A percentile compares a stretch with the other conserved stretches of the same genome.
Evolutionary conservation across 345 rosid species (phyloP).

Genomic region (Eucalyptus regnans): DNA sequence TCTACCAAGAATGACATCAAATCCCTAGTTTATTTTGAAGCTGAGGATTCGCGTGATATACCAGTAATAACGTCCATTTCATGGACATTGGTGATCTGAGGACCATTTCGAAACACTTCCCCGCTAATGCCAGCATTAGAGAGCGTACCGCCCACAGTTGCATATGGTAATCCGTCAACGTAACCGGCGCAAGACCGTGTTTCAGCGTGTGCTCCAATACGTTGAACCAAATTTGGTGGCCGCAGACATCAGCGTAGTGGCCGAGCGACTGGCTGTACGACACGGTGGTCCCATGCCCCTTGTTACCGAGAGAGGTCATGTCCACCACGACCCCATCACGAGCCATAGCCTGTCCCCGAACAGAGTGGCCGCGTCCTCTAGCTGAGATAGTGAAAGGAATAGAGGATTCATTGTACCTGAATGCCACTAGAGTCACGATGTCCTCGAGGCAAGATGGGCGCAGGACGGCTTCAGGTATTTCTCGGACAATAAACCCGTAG

Average conservation of each 20-base stretch:
- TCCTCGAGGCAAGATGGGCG: slow-evolving; percentile 16
- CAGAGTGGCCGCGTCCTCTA: slow-evolving; percentile 30
- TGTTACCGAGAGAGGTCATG: slow-evolving; percentile 15
- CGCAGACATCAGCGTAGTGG: slow-evolving; percentile 24
- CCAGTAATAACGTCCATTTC: slow-evolving; percentile 44
- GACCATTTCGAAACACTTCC: slow-evolving; percentile 21
- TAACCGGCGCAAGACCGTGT: slow-evolving; percentile 25
- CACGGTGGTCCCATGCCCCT: not conserved
- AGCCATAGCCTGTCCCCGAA: slow-evolving; percentile 34
- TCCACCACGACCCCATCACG: slow-evolving; percentile 25
- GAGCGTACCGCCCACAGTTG: slow-evolving; percentile 37
- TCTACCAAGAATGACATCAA: not conserved
- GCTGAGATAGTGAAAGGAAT: slow-evolving; percentile 11
- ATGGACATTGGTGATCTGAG: slow-evolving; percentile 33
- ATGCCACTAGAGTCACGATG: slow-evolving; percentile 4
- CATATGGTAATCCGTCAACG: slow-evolving; percentile 31
- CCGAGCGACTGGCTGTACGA: not conserved
- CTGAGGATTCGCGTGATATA: not conserved
- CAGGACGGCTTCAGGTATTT: slow-evolving; percentile 18
- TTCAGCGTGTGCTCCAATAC: slow-evolving; percentile 12
- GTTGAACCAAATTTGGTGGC: slow-evolving; percentile 28
- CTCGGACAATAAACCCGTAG: slow-evolving; percentile 17
- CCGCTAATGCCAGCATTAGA: slow-evolving; percentile 47
- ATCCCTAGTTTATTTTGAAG: not conserved
- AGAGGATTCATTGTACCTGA: not conserved